Conservation (phyloP, 2,329 filamentous ascomycete genomes). For the Pseudogymnoascus verrucosus region DNA sequence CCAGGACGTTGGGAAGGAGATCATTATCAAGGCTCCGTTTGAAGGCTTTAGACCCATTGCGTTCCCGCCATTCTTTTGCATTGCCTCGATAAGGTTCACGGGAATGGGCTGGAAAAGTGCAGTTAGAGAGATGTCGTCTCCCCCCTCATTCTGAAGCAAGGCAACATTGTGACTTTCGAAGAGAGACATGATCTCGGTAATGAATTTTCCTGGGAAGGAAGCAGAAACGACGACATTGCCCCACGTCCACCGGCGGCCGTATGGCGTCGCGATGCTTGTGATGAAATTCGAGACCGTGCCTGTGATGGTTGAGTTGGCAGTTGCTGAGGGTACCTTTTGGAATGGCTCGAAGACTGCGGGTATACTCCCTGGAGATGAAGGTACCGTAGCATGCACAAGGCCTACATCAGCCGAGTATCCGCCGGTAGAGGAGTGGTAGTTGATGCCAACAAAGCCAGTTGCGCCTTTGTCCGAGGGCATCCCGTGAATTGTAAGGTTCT, state of each 20-base stretch:
- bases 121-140: background rate
- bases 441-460: background rate
- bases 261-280: background rate
- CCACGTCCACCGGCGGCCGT: background rate
- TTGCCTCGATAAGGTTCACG: background rate
- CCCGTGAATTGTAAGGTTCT: background rate
- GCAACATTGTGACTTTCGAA: background rate
- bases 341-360: background rate
- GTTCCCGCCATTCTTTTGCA: background rate
- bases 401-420: background rate
- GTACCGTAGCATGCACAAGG: background rate
- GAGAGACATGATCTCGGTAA: background rate
- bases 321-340: background rate
- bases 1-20: background rate
- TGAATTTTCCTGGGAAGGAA: background rate
- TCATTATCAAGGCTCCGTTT: conserved; percentile 6
- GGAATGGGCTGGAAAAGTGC: background rate
- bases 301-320: background rate
- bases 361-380: background rate
- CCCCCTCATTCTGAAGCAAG: background rate
- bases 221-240: background rate
- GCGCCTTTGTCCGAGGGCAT: background rate
- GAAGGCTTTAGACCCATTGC: background rate
- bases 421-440: background rate
- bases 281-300: background rate